Base-by-base conservation (phyloP, 75 land plant species). In the Larix kaempferi region DNA sequence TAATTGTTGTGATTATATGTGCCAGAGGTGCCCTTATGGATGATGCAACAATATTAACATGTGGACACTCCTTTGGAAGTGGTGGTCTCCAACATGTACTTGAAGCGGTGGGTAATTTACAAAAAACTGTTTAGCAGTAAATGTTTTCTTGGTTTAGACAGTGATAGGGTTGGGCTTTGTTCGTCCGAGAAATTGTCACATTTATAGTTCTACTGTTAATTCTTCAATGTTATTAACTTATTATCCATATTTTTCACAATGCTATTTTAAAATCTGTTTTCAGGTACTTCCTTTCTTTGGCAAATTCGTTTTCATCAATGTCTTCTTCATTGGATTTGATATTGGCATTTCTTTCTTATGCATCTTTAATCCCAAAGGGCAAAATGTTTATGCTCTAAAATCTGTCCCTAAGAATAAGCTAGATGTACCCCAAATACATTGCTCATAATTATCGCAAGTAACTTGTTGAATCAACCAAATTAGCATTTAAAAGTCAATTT, bases 21-120 rank as follows among this genome's bases (percentile, higher is more conserved):
- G 29, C 39, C 71, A 91, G 93, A 39, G 95, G 95, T 52, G 75
- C 64, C 35, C 93, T 95, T 17, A 92, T 95, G 98, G 98, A 95
- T 74, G 98, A 95, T 88, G 98, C 98, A 4, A 86, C 89, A 83
- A 89, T 95, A 78, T 80, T 92, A 52, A 78, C 88, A 49, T 95
- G 98, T 87, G 98, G 98, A 33, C 98, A 95, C 64, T 92, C 98
- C 11, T 91, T 86, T 83, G 93, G 98, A 61, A 83, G 82, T 58
- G 88, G 76, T 71, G 95, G 98, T 52, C 80, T 92, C 4, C 89
- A 89, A 59, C 91, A 88, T 57, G 83, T 89, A 12, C 52, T 85
- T 58, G 87, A 81, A 86, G 82, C 80, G 77, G 92, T 93, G 74
- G 78, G 82, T 74, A 19, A 33, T 17, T 29, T 3, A 29, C 33